Evolutionary conservation across 805 yeast species (phyloP).

Genomic region (Yarrowia osloensis): DNA sequence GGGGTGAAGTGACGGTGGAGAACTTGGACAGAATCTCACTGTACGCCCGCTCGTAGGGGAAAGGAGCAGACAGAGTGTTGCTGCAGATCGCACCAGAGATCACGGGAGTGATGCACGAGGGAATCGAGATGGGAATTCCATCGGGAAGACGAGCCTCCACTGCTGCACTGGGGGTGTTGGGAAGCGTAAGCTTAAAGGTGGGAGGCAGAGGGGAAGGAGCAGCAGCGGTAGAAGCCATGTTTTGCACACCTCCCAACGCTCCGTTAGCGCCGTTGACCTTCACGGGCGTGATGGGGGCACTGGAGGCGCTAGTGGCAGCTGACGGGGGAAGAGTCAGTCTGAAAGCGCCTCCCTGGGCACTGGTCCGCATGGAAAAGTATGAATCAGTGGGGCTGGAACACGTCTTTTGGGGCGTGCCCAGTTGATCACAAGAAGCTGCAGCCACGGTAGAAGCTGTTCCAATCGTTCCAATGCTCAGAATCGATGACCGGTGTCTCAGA

Average conservation of each 20-base stretch:
- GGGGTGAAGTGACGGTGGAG: constrained; percentile 38
- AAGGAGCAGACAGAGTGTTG: constrained; percentile 20
- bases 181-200: neutral
- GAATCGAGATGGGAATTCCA: constrained; percentile 26
- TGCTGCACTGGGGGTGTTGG: neutral
- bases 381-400: constrained; percentile 20
- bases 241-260: neutral
- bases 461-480: constrained; percentile 10
- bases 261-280: neutral
- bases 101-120: constrained; percentile 11
- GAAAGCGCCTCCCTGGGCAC: constrained; percentile 14
- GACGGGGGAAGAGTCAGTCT: constrained; percentile 15
- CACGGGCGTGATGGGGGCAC: constrained; percentile 18
- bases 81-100: constrained; percentile 15
- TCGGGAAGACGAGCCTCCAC: constrained; percentile 10
- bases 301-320: constrained; percentile 18
- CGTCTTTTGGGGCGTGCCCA: constrained; percentile 8
- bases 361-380: constrained; percentile 12
- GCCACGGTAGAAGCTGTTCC: neutral
- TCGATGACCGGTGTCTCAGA: constrained; percentile 14
- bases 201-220: neutral
- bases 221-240: neutral
- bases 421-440: neutral
- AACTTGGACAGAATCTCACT: constrained; percentile 35
- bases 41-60: constrained; percentile 37